Evolutionary conservation across 805 yeast genomes (phyloP), one percentile per base, ranked within the genome.

Genomic region (Nakazawaea ernobii): DNA sequence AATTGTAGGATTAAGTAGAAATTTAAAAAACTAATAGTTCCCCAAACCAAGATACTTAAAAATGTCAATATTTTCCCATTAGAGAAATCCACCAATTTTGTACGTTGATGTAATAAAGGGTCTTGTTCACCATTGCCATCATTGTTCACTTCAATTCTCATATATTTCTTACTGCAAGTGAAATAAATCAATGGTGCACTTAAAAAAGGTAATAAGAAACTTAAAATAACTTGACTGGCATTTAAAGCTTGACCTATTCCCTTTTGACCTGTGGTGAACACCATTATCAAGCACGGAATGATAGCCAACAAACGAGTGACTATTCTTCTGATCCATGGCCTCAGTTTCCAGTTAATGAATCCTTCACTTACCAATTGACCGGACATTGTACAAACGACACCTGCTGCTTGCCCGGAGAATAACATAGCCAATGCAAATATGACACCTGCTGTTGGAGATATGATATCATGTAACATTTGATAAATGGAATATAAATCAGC

Each of bases 361-460:
- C 96, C 96, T 61, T 88, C 96, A 55, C 86, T 75, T 1, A 88
- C 95, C 57, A 89, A 84, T 62, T 89, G 95, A 9, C 96, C 95
- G 0, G 94, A 89, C 59, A 89, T 83, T 0, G 96, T 88, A 59
- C 95, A 88, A 2, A 89, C 91, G 41, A 89, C 80, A 36, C 95
- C 94, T 0, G 96, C 94, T 42, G 88, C 80, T 55, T 84, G 86
- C 7, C 95, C 96, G 51, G 89, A 80, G 52, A 83, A 73, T 35
- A 89, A 67, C 42, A 88, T 68, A 0, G 96, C 95, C 42, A 86
- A 63, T 84, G 86, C 86, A 65, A 88, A 88, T 1, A 87, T 61
- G 0, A 87, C 82, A 39, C 95, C 96, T 0, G 85, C 91, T 2
- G 76, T 81, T 8, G 86, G 82, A 1, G 92, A 80, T 32, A 88